Percentiles rank a stretch among this genome's conserved stretches.
phyloP scores from a whole-genome alignment of 371 early-diverging fungal species.

The Blakeslea trispora region DNA sequence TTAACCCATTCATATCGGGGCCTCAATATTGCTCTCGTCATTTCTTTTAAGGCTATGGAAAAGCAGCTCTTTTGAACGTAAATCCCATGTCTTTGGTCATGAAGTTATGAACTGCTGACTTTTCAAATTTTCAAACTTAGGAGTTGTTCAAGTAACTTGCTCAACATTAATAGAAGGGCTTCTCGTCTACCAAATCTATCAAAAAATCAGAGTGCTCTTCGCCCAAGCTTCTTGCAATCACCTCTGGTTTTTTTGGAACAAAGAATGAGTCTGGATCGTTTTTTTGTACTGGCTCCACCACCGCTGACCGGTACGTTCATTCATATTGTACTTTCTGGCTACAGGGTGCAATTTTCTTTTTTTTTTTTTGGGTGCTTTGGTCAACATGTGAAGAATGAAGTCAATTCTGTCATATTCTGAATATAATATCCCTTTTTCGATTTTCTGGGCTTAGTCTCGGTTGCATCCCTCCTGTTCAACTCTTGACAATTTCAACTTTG shows the following conservation, averaged over 20 bases:
- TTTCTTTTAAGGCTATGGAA: neutral
- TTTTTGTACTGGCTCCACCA: neutral
- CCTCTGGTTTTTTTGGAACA: neutral
- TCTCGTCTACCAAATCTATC: neutral
- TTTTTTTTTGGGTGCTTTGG: no score
- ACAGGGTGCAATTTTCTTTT: no score
- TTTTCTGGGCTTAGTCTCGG: constrained; percentile 10
- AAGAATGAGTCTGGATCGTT: neutral
- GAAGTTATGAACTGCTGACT: neutral
- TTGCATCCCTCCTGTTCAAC: constrained; percentile 3
- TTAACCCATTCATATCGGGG: constrained; percentile 4
- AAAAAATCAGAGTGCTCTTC: neutral
- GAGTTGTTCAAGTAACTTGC: neutral
- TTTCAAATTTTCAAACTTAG: neutral
- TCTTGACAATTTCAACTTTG: neutral
- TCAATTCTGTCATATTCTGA: no score
- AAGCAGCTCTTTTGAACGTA: neutral
- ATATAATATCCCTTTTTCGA: neutral
- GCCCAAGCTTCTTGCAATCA: neutral
- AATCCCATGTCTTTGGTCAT: neutral
- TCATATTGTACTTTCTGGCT: neutral
- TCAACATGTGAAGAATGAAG: no score
- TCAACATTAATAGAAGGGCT: neutral
- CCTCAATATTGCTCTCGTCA: constrained; percentile 4
- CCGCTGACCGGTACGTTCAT: neutral